Evolutionary conservation across 495 filamentous ascomycete genomes (phyloP).

Genomic region (Hypomontagnella monticulosa): DNA sequence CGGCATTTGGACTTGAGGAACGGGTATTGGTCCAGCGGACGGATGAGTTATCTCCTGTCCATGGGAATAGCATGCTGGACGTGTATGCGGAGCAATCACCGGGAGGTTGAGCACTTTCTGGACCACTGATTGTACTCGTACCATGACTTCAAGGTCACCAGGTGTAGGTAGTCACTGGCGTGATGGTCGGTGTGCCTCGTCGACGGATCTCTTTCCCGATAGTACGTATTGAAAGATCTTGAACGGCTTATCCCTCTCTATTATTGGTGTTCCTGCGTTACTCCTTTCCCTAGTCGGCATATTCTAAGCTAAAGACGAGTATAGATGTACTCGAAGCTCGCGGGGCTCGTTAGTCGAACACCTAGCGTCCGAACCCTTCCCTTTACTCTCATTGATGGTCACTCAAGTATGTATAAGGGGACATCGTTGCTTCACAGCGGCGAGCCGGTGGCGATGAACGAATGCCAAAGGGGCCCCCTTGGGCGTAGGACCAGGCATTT

Average conservation of each 20-base stretch:
- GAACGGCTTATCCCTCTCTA: background rate
- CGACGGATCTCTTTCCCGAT: background rate
- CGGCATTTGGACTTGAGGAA: slow-evolving; percentile 23
- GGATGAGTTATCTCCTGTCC: slow-evolving; percentile 8
- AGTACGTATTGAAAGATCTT: slow-evolving; percentile 1
- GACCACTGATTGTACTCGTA: slow-evolving; percentile 18
- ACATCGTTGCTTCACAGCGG: background rate
- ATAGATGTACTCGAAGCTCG: background rate
- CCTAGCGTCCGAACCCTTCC: background rate
- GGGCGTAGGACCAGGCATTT: background rate
- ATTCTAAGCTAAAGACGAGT: slow-evolving; percentile 8
- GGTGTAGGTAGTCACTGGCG: slow-evolving; percentile 1
- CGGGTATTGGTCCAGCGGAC: slow-evolving; percentile 3
- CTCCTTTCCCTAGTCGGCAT: slow-evolving; percentile 2
- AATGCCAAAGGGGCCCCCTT: background rate
- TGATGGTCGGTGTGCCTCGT: background rate
- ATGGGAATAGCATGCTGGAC: background rate
- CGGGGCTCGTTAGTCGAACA: background rate
- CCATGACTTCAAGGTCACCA: slow-evolving; percentile 13
- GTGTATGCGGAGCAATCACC: slow-evolving; percentile 6
- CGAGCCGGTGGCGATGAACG: background rate
- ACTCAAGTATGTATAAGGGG: background rate
- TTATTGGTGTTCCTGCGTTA: slow-evolving; percentile 10
- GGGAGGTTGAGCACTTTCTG: slow-evolving; percentile 4
- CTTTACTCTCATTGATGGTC: background rate